phyloP scores from a whole-genome alignment of 768 basidiomycete genomes.

The Piloderma croceum region DNA sequence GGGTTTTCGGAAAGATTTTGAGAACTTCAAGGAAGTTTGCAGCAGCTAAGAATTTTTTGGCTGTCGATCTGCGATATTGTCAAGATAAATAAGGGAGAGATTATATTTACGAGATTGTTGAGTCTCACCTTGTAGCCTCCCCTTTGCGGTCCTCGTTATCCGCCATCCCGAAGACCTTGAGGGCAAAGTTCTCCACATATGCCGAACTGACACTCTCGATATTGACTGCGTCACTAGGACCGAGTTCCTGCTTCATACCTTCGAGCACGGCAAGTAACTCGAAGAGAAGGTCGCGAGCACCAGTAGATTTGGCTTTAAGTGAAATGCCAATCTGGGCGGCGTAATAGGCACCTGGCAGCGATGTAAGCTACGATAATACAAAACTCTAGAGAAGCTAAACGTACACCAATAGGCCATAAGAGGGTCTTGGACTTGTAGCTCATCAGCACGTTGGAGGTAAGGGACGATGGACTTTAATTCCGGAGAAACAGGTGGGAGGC shows the following conservation, averaged over 20 bases:
- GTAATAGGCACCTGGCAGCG: conserved; percentile 74
- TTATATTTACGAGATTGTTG: neutral
- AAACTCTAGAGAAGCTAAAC: conserved; percentile 26
- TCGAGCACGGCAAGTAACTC: conserved; percentile 76
- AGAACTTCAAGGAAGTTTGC: conserved; percentile 92
- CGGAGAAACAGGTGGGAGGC: conserved; percentile 53
- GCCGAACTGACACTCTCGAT: conserved; percentile 79
- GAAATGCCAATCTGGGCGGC: conserved; percentile 85
- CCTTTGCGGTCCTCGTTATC: conserved; percentile 89
- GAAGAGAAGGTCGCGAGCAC: conserved; percentile 59
- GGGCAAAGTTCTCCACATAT: conserved; percentile 92
- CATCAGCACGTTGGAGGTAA: conserved; percentile 86
- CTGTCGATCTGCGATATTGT: conserved; percentile 58
- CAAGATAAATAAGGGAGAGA: neutral
- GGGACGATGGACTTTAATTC: conserved; percentile 67
- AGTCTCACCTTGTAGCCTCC: conserved; percentile 61
- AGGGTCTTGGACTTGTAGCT: conserved; percentile 76
- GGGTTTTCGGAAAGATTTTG: conserved; percentile 60
- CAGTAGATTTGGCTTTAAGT: conserved; percentile 59
- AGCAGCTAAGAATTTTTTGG: conserved; percentile 92
- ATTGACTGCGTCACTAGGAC: conserved; percentile 72
- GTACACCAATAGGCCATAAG: conserved; percentile 94
- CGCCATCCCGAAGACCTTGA: conserved; percentile 81
- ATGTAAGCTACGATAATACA: conserved; percentile 1
- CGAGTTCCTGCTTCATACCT: conserved; percentile 69